Conservation (phyloP, 2,329 filamentous ascomycete species). For the Tricladium varicosporioides region DNA sequence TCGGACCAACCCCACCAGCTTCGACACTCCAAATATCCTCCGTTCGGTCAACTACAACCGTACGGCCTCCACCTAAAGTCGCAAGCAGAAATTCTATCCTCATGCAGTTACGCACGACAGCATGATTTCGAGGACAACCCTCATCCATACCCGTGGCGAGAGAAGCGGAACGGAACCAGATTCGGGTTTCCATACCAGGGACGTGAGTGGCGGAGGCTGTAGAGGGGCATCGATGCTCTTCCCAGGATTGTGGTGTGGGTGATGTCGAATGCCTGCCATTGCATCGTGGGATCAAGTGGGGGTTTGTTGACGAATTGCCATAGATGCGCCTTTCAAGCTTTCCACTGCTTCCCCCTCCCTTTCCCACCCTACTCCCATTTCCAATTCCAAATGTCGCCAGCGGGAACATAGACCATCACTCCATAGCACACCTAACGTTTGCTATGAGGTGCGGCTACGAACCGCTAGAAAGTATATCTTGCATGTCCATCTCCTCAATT, state of each 20-base stretch:
- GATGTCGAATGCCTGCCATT: conserved; percentile 8
- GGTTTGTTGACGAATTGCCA: no score
- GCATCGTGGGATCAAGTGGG: conserved; percentile 20
- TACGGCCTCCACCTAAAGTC: no score
- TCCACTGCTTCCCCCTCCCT: not conserved
- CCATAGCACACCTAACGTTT: no score
- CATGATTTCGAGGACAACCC: not conserved
- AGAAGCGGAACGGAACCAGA: no score
- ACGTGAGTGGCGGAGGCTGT: conserved; percentile 4
- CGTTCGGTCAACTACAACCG: not conserved
- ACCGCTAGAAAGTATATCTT: no score
- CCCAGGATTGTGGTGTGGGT: conserved; percentile 15
- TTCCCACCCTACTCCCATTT: not conserved
- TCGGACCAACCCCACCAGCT: not conserved
- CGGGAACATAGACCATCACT: no score
- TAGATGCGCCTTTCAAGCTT: conserved; percentile 4
- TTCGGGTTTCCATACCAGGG: not conserved
- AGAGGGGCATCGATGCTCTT: conserved; percentile 8
- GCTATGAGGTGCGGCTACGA: no score
- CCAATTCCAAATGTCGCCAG: not conserved
- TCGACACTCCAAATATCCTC: not conserved
- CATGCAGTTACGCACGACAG: not conserved
- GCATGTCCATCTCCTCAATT: no score
- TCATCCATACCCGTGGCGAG: not conserved
- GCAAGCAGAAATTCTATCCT: no score